phyloP scores from a whole-genome alignment of 208 protist genomes.

The Leishmania amazonensis region DNA sequence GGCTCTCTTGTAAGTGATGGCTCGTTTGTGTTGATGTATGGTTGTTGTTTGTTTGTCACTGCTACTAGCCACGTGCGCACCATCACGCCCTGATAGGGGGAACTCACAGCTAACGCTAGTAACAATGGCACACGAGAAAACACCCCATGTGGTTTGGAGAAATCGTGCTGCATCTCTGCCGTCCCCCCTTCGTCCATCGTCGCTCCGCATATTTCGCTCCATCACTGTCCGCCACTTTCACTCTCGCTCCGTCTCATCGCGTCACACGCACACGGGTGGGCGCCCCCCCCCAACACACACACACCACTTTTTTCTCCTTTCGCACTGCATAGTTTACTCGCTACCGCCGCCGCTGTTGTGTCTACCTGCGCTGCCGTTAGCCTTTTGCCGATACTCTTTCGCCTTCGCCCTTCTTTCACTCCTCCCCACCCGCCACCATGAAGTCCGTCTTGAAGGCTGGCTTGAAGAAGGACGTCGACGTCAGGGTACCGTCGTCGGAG shows the following conservation, averaged over 20 bases:
- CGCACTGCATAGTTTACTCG: not conserved
- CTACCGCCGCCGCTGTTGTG: not conserved
- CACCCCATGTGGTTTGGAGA: not conserved
- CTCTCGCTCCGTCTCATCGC: not conserved
- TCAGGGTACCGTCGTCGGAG: constrained; percentile 61
- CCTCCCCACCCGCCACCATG: constrained; percentile 14
- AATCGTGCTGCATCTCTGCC: not conserved
- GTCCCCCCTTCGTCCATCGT: not conserved
- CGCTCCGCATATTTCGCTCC: not conserved
- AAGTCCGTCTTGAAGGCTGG: constrained; percentile 68
- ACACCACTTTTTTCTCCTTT: not conserved
- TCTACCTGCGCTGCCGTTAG: not conserved
- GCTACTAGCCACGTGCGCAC: not conserved
- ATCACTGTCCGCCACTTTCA: not conserved
- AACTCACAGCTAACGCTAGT: not conserved
- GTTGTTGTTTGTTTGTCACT: not conserved
- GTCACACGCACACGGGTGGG: not conserved
- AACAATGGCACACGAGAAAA: no score
- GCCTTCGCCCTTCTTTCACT: not conserved
- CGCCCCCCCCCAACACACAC: not conserved
- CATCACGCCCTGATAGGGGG: not conserved
- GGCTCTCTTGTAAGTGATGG: not conserved
- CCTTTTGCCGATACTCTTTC: not conserved
- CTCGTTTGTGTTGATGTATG: not conserved
- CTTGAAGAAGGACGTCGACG: constrained; percentile 58